These are phyloP conservation scores for Starmera amethionina DNA, from an alignment of 805 yeast species.

Conservation along the genomic window DNA sequence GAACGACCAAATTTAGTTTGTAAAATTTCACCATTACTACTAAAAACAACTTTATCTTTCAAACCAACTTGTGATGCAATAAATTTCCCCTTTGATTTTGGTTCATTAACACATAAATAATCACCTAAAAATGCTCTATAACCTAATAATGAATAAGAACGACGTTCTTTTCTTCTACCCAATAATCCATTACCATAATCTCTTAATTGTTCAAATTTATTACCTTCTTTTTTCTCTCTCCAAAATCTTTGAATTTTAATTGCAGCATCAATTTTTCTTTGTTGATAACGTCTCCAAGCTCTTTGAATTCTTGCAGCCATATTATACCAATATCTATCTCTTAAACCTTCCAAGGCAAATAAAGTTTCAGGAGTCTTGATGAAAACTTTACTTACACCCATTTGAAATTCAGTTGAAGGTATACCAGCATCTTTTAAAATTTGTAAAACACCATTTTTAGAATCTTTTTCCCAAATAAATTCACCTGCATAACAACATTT, in stretches of 20 bases:
- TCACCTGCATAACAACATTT: constrained; percentile 90
- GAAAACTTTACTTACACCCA: constrained; percentile 87
- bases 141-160: constrained; percentile 80
- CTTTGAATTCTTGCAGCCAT: constrained; percentile 98
- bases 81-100: constrained; percentile 69
- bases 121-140: constrained; percentile 92
- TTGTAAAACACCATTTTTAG: constrained; percentile 41
- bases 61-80: constrained; percentile 62
- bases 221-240: constrained; percentile 73
- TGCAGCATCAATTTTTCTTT: constrained; percentile 81
- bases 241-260: constrained; percentile 71
- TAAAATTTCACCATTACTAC: constrained; percentile 72
- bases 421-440: constrained; percentile 54
- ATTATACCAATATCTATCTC: constrained; percentile 95
- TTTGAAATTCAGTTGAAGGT: constrained; percentile 74
- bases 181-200: constrained; percentile 72
- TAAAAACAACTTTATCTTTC: constrained; percentile 61
- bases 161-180: constrained; percentile 75
- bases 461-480: constrained; percentile 54
- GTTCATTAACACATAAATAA: constrained; percentile 74
- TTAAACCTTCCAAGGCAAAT: constrained; percentile 90
- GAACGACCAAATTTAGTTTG: constrained; percentile 89
- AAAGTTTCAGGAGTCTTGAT: constrained; percentile 95
- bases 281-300: constrained; percentile 84
- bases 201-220: constrained; percentile 73